A percentile compares a stretch with the other conserved stretches of the same genome.
These are phyloP conservation scores for Eucalyptus polyanthemos DNA, from an alignment of 345 rosid genomes.

Conservation along the genomic window DNA sequence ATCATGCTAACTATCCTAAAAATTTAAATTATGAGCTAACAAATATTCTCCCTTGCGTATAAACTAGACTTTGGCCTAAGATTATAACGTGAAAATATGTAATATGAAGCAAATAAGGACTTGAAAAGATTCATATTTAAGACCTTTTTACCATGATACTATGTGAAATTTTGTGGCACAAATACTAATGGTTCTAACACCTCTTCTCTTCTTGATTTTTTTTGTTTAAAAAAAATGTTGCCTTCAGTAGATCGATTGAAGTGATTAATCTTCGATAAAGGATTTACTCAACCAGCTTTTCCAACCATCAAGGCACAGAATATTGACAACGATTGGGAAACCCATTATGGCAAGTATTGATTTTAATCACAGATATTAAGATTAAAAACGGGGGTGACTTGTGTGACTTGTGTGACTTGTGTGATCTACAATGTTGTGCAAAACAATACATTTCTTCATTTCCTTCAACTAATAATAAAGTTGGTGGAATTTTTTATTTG, in stretches of 20 bases:
- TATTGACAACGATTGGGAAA: not conserved
- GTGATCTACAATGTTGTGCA: not conserved
- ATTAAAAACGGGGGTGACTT: not conserved
- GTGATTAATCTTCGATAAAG: not conserved
- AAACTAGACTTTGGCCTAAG: not conserved
- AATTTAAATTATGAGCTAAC: not conserved
- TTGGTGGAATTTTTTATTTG: not conserved
- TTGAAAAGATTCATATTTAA: not conserved
- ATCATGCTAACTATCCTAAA: not conserved
- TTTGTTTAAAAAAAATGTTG: too few species aligned
- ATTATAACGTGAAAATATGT: not conserved
- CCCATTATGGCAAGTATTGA: not conserved
- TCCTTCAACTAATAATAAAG: not conserved
- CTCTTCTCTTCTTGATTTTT: not conserved
- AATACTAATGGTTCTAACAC: not conserved
- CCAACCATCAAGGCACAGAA: not conserved
- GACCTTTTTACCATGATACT: not conserved
- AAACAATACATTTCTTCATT: not conserved
- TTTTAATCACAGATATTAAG: not conserved
- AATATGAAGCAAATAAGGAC: not conserved
- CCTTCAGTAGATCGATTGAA: not conserved
- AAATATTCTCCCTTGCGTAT: not conserved
- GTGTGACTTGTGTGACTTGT: not conserved
- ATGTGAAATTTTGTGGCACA: not conserved
- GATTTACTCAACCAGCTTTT: not conserved